Percentiles rank a stretch among this genome's conserved stretches.
phyloP scores from a whole-genome alignment of 163 green algal genomes.

The Scenedesmus sp. region DNA sequence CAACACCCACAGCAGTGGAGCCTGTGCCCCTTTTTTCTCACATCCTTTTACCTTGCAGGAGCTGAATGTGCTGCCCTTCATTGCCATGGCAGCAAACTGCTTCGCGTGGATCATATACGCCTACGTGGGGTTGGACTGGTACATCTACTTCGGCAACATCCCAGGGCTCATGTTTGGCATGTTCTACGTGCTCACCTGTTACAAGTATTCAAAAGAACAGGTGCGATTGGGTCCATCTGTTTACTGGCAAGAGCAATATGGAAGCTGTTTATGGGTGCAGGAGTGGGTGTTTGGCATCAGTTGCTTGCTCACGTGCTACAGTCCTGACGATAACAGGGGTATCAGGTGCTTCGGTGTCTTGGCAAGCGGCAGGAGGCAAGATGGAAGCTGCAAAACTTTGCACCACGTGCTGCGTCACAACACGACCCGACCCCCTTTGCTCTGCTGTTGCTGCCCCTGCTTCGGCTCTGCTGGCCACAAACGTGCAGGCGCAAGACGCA shows the following conservation, averaged over 20 bases:
- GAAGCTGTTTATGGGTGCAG: neutral
- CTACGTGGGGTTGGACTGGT: conserved; percentile 1
- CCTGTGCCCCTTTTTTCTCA: neutral
- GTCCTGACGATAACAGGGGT: no score
- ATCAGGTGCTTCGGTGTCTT: no score
- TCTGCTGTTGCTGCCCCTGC: neutral
- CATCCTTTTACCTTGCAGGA: conserved; percentile 57
- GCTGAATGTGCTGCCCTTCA: conserved; percentile 74
- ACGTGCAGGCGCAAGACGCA: conserved; percentile 34
- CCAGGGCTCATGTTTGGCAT: conserved; percentile 48
- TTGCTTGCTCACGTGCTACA: no score
- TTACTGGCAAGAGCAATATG: neutral
- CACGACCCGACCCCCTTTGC: no score
- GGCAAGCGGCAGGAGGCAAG: no score
- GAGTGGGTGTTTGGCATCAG: no score
- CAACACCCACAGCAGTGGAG: no score
- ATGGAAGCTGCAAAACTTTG: no score
- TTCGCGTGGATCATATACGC: conserved; percentile 43
- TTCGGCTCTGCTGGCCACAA: neutral
- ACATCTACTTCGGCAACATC: conserved; percentile 45
- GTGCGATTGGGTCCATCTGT: neutral
- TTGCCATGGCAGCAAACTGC: conserved; percentile 66
- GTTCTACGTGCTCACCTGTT: conserved; percentile 54
- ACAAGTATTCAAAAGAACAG: conserved; percentile 51
- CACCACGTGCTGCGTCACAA: neutral